Evolutionary conservation across 1,284 basidiomycete species (phyloP).

Genomic region (Porodaedalea pini): DNA sequence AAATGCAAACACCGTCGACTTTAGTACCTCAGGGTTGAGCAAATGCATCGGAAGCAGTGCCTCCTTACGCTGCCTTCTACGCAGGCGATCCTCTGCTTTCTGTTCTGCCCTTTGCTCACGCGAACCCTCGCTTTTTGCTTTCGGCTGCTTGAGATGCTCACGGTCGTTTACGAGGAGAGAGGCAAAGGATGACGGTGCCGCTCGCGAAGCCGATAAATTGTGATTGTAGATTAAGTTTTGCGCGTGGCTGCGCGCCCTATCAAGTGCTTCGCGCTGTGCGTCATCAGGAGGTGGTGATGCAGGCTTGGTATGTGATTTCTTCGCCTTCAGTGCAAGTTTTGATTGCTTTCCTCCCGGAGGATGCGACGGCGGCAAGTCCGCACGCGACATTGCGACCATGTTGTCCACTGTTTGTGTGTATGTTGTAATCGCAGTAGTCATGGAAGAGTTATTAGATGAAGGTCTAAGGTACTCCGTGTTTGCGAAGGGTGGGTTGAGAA

Average conservation of each 20-base stretch:
- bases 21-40: constrained; percentile 14
- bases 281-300: constrained; percentile 37
- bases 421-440: constrained; percentile 76
- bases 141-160: constrained; percentile 38
- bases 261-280: constrained; percentile 28
- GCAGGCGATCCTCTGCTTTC: constrained; percentile 22
- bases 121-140: constrained; percentile 1
- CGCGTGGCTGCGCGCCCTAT: constrained; percentile 3
- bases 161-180: constrained; percentile 61
- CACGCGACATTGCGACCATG: constrained; percentile 32
- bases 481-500: constrained; percentile 32
- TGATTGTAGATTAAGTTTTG: constrained; percentile 8
- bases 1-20: constrained; percentile 54
- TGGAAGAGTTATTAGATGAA: constrained; percentile 69
- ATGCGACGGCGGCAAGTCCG: constrained; percentile 27
- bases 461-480: constrained; percentile 69
- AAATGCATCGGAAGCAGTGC: constrained; percentile 19
- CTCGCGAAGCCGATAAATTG: constrained; percentile 50
- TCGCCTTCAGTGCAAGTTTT: constrained; percentile 68
- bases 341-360: constrained; percentile 42
- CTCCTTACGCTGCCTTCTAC: constrained; percentile 19
- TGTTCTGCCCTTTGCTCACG: constrained; percentile 23
- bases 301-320: constrained; percentile 37
- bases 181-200: constrained; percentile 73
- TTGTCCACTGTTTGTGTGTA: constrained; percentile 64